Conservation (phyloP, 371 early-diverging fungal genomes). For the Lichtheimia hyalospora region DNA sequence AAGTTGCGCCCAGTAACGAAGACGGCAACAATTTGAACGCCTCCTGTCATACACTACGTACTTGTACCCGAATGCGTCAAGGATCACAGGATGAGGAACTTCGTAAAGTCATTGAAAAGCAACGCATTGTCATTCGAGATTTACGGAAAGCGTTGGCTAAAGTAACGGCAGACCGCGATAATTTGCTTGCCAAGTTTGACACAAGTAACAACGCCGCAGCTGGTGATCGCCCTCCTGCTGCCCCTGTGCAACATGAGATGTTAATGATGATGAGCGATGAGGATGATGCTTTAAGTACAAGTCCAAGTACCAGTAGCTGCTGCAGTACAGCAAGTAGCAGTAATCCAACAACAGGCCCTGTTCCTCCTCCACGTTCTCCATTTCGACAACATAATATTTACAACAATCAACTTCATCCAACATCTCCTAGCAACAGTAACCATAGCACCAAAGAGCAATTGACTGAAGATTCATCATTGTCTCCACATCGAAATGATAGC, state of each 20-base stretch:
- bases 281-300: conserved; percentile 2
- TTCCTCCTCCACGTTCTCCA: conserved; percentile 23
- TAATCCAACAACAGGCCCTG: conserved; percentile 9
- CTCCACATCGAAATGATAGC: conserved; percentile 4
- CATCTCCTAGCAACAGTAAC: no score
- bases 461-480: no score
- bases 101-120: conserved; percentile 84
- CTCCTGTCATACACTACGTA: no score
- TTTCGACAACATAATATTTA: conserved; percentile 14
- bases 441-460: no score
- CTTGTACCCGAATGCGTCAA: no score
- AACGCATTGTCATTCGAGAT: conserved; percentile 73
- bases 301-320: conserved; percentile 5
- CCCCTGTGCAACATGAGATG: conserved; percentile 8
- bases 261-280: conserved; percentile 1
- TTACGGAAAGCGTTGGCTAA: conserved; percentile 45
- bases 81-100: conserved; percentile 72
- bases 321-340: conserved; percentile 9
- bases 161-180: conserved; percentile 45
- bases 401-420: background rate
- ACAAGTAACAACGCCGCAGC: background rate
- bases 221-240: background rate
- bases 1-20: conserved; percentile 3
- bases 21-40: conserved; percentile 1
- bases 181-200: conserved; percentile 19